A percentile compares a stretch with the other conserved stretches of the same genome.
phyloP scores from a whole-genome alignment of 2,329 filamentous ascomycete genomes.

The Nemania serpens region DNA sequence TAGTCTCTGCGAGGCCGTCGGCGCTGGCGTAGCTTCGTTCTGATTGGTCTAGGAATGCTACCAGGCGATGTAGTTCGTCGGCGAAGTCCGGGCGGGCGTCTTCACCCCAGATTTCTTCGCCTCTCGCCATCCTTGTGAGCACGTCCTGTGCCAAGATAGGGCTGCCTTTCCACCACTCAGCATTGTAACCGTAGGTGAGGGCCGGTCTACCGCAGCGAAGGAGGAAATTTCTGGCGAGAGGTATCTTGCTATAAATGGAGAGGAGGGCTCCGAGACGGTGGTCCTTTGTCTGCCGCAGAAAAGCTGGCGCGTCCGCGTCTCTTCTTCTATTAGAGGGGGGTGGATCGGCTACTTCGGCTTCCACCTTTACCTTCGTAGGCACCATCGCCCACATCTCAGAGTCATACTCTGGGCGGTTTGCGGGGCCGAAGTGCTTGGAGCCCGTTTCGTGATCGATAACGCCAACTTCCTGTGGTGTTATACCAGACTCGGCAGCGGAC shows the following conservation, averaged over 20 bases:
- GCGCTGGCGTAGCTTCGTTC: conserved; percentile 64
- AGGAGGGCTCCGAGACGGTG: conserved; percentile 59
- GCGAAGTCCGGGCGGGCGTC: conserved; percentile 47
- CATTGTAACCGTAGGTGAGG: conserved; percentile 58
- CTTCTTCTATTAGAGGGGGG: conserved; percentile 52
- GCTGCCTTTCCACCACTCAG: conserved; percentile 66
- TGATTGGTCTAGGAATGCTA: conserved; percentile 66
- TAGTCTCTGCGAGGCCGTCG: conserved; percentile 50
- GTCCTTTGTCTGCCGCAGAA: conserved; percentile 48
- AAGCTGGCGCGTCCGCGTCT: conserved; percentile 51
- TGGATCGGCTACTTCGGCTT: conserved; percentile 44
- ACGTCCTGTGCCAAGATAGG: conserved; percentile 51
- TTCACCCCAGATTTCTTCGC: conserved; percentile 41
- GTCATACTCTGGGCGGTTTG: conserved; percentile 61
- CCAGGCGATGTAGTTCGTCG: conserved; percentile 64
- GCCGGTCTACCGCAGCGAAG: conserved; percentile 50
- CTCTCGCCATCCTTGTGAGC: conserved; percentile 42
- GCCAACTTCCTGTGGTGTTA: conserved; percentile 57
- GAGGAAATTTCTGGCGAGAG: conserved; percentile 60
- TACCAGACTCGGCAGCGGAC: conserved; percentile 58
- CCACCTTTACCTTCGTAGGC: conserved; percentile 40
- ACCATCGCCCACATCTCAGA: conserved; percentile 64
- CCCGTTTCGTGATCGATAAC: conserved; percentile 48
- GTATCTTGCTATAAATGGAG: conserved; percentile 65
- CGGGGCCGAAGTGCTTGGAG: conserved; percentile 62